Evolutionary conservation across 2,329 filamentous ascomycete species (phyloP), one percentile per base, ranked within the genome.

Genomic region (Lecanicillium sp.): DNA sequence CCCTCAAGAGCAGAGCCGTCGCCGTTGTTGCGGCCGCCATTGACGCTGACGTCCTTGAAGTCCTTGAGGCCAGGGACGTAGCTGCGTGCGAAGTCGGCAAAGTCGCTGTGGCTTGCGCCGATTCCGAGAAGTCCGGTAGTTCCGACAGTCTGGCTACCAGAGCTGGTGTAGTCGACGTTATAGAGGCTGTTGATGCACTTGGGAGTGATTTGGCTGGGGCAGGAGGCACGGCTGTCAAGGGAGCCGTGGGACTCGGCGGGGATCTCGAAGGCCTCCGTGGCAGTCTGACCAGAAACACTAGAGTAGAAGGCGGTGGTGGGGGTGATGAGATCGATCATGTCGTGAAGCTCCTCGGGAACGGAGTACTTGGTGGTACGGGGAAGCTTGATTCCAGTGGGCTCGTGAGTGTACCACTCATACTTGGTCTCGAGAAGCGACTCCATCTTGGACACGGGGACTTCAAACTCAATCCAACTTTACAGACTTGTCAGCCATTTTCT

Each of bases 291-390:
- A 15, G n/a, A n/a, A n/a, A 35, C 5, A 23, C 37, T 15, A 45
- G 43, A 19, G 26, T 51, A 35, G 23, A 55, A 52, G 19, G 50
- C 48, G 8, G 51, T 55, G 1, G 53, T 53, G 2, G 53, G 53
- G 3, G 50, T 43, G 27, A 55, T 47, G 8, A 50, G 46, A 35
- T 55, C 53, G 11, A 55, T 42, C 19, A 52, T 44, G 17, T 41
- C 44, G 29, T 52, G 46, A 4, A 55, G 49, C 14, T 15, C 35
- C 26, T 48, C 17, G 5, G 53, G 53, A 19, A 55, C 46, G 12
- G 51, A 53, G 29, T 55, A 55, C 19, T 55, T 39, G 15, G 44
- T 45, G 14, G 53, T 53, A 17, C 53, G 49, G 12, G 38, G 47
- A 3, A 49, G 12, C 21, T 15, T 38, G 20, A 20, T 14, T 15